Base-by-base conservation (phyloP, 148 eudicot genomes). In the Persicaria maculosa region DNA sequence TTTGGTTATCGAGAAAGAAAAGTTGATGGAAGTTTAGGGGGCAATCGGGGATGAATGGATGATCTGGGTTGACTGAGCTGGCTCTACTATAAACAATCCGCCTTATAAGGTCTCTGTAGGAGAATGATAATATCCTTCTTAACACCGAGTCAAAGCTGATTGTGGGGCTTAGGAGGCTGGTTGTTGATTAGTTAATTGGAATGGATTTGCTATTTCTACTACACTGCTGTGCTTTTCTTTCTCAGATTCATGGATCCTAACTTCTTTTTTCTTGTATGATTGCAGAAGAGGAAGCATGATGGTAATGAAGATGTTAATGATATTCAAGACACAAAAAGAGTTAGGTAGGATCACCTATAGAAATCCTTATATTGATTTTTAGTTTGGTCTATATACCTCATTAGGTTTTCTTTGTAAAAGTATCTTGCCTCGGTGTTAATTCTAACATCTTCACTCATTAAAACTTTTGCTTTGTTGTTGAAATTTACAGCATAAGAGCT, bases 241-340 rank as follows among this genome's bases (percentile, higher is more conserved):
- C 31, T 45, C 31, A 45, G 10, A 22, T 16, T 36, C 14, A 12
- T 73, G 47, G 70, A 40, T 50, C 53, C 46, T 74, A 40, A 67
- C 75, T 16, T 72, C 73, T 74, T 15, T 65, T 40, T 65, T 65
- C 70, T 65, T 65, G 70, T 5, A 7, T 19, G 43, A 75, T 82
- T 65, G 55, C 88, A 95, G 99, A 95, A 95, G 86, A 90, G 97
- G 84, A 95, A 92, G 89, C 93, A 88, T 84, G 97, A 92, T 50
- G 90, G 89, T 50, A 92, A 90, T 74, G 97, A 87, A 76, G 93
- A 92, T 77, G 79, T 81, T 71, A 86, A 81, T 62, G 98, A 85
- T 73, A 71, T 86, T 78, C 93, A 89, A 90, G 87, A 75, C 93
- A 86, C 83, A 90, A 95, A 89, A 95, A 87, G 81, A 90, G 92